Conservation (phyloP, 2,329 filamentous ascomycete species). For the Cladosporium sp. region DNA sequence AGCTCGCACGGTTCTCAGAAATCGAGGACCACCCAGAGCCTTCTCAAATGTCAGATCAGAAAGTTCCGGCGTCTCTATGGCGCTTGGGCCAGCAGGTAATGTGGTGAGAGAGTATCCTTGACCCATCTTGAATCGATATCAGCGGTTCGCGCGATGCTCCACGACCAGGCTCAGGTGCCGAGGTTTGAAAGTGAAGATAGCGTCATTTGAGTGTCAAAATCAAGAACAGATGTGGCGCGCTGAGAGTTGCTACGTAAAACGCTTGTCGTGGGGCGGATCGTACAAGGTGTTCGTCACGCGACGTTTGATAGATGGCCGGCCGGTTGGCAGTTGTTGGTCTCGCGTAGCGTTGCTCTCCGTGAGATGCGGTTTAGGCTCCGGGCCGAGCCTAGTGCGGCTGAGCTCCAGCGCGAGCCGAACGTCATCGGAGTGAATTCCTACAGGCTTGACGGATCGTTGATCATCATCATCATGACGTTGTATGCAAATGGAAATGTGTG, state of each 20-base stretch:
- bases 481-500: background rate
- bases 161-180: conserved; percentile 2
- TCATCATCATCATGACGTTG: background rate
- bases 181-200: background rate
- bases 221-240: background rate
- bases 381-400: background rate
- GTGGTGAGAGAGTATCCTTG: conserved; percentile 94
- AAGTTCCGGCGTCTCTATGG: conserved; percentile 90
- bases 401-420: background rate
- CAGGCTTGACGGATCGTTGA: background rate
- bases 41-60: conserved; percentile 88
- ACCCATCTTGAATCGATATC: conserved; percentile 61
- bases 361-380: too few relatives aligned
- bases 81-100: conserved; percentile 83
- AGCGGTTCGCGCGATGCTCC: background rate
- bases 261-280: too few relatives aligned
- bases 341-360: too few relatives aligned
- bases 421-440: background rate
- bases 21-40: conserved; percentile 83
- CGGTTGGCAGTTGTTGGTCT: too few relatives aligned
- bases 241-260: background rate
- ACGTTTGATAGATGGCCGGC: background rate
- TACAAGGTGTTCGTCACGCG: background rate
- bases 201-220: background rate
- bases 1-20: conserved; percentile 94